Evolutionary conservation across 1,139 yeast genomes (phyloP).

Genomic region (Suhomyces bokatorum): DNA sequence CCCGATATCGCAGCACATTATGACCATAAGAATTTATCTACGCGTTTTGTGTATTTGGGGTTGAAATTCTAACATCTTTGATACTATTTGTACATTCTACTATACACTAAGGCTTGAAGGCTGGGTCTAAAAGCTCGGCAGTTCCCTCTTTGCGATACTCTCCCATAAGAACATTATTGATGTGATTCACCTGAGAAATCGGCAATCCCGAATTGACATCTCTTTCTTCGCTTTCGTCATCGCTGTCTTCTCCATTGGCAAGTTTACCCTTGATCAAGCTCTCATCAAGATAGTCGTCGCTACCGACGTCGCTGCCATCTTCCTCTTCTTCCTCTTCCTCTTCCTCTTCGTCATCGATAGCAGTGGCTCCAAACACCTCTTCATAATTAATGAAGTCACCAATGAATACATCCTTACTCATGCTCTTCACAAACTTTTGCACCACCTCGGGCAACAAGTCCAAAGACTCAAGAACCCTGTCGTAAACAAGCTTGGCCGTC

Average conservation of each 20-base stretch:
- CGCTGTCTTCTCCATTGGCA: constrained; percentile 17
- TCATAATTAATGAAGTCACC: constrained; percentile 35
- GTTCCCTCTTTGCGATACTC: constrained; percentile 14
- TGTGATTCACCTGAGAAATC: constrained; percentile 10
- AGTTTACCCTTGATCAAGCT: constrained; percentile 3
- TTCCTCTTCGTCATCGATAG: constrained; percentile 12
- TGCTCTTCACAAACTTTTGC: constrained; percentile 21
- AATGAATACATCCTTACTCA: constrained; percentile 33
- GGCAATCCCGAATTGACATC: constrained; percentile 6
- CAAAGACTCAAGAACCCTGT: constrained; percentile 22
- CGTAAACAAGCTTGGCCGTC: constrained; percentile 32
- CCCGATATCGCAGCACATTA: too few species aligned
- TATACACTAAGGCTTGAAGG: constrained; percentile 21
- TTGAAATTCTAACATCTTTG: too few species aligned
- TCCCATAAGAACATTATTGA: constrained; percentile 9
- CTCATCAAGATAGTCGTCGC: constrained; percentile 16
- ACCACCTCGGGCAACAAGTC: constrained; percentile 23
- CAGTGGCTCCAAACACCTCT: constrained; percentile 15
- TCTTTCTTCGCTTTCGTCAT: constrained; percentile 13
- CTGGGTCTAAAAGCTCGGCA: constrained; percentile 27
- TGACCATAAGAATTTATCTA: too few species aligned
- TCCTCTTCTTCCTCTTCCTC: constrained; percentile 13
- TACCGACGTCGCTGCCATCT: constrained; percentile 16
- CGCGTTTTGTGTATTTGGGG: too few species aligned
- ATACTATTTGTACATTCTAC: constrained; percentile 5